These are phyloP conservation scores for Talaromyces rugulosus DNA, from an alignment of 2,329 filamentous ascomycete genomes.

Conservation along the genomic window DNA sequence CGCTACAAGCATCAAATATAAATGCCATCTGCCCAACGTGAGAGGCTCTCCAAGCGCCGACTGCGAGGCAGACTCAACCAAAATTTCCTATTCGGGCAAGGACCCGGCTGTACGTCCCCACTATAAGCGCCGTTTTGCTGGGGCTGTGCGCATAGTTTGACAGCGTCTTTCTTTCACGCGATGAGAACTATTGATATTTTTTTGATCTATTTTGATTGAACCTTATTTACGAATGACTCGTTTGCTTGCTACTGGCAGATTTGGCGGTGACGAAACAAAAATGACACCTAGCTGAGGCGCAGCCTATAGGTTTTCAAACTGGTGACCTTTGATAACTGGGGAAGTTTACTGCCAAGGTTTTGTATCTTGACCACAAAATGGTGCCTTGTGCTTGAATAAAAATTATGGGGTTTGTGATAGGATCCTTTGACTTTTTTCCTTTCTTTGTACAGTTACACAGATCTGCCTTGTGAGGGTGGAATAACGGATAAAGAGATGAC, in stretches of 20 bases:
- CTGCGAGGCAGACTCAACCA: not conserved
- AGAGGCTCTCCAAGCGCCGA: not conserved
- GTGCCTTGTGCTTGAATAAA: not conserved
- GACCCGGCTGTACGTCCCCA: not conserved
- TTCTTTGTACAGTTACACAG: not conserved
- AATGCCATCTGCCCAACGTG: not conserved
- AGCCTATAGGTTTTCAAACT: not conserved
- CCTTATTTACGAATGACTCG: too few relatives aligned
- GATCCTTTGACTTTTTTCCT: not conserved
- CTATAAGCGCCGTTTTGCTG: not conserved
- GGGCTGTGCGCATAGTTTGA: not conserved
- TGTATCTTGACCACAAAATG: not conserved
- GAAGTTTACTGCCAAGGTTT: not conserved
- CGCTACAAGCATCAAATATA: not conserved
- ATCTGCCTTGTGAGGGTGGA: not conserved
- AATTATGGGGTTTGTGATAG: not conserved
- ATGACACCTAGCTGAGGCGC: not conserved
- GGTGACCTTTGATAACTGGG: not conserved
- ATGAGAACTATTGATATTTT: not conserved
- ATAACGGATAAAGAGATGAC: not conserved
- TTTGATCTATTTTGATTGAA: not conserved
- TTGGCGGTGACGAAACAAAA: not conserved
- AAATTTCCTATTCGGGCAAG: not conserved
- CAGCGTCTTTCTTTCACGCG: not conserved
- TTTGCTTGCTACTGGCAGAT: not conserved